These are phyloP conservation scores for Xanthoconium separans DNA, from an alignment of 1,284 basidiomycete genomes.

Conservation along the genomic window DNA sequence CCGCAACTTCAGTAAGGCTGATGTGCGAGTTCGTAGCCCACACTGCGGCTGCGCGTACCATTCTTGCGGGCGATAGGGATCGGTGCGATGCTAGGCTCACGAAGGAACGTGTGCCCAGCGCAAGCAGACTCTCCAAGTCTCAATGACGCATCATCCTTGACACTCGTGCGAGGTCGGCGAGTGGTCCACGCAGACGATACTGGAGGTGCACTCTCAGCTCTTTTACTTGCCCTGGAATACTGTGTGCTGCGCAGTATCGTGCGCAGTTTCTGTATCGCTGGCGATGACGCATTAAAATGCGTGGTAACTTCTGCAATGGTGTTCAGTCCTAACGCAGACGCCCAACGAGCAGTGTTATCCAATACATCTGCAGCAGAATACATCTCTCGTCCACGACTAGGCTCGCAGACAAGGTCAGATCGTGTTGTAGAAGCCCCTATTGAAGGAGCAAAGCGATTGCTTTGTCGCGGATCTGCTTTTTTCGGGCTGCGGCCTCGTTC, in stretches of 20 bases:
- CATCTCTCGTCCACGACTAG: constrained; percentile 14
- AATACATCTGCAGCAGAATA: constrained; percentile 22
- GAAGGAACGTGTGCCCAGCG: constrained; percentile 21
- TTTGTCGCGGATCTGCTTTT: constrained; percentile 37
- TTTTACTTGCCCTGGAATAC: constrained; percentile 9
- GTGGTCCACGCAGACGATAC: constrained; percentile 24
- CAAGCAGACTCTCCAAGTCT: constrained; percentile 4
- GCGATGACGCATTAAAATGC: constrained; percentile 15
- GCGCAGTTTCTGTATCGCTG: constrained; percentile 19
- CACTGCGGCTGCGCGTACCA: constrained; percentile 27
- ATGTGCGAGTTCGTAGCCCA: constrained; percentile 18
- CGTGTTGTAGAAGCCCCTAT: constrained; percentile 24
- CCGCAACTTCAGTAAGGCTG: constrained; percentile 13
- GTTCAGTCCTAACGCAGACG: constrained; percentile 23
- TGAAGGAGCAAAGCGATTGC: constrained; percentile 31
- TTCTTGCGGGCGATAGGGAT: constrained; percentile 22
- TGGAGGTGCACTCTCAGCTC: constrained; percentile 32
- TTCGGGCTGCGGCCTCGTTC: constrained; percentile 42
- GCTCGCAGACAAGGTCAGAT: constrained; percentile 25
- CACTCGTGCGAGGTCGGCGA: constrained; percentile 10
- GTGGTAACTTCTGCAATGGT: constrained; percentile 27
- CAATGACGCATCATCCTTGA: constrained; percentile 15
- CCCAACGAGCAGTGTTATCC: constrained; percentile 32
- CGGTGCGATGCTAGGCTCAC: constrained; percentile 28
- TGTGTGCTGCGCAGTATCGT: constrained; percentile 15